Evolutionary conservation across 495 filamentous ascomycete species (phyloP), one percentile per base, ranked within the genome.

Genomic region (Hypoxylon trugodes): DNA sequence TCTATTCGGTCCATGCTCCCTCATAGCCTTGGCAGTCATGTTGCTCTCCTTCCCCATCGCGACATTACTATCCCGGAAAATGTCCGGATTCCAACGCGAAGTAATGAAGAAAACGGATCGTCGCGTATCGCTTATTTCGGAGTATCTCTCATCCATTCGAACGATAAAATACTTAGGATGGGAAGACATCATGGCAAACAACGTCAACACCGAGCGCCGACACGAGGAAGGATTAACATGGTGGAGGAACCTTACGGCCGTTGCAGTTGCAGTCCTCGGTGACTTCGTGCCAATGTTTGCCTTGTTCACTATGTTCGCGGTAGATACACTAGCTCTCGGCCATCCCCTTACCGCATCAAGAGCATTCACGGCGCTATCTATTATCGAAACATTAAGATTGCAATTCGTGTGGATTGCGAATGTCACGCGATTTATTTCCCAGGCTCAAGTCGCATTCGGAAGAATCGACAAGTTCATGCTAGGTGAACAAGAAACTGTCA

Each of bases 401-500:
- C 91, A 91, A 10, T 73, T 94, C 46, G 91, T 94, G 71, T 91
- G 93, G 69, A 79, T 95, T 7, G 89, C 90, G 24, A 91, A 95
- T 65, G 94, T 95, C 89, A 80, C 94, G 59, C 91, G 91, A 40
- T 91, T 91, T 71, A 90, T 95, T 13, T 88, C 92, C 72, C 91
- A 95, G 73, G 88, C 88, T 3, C 91, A 91, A 72, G 91, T 93
- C 16, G 93, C 91, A 0, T 78, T 95, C 16, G 89, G 91, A 65
- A 88, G 91, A 71, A 88, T 95, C n/a, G 91, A 95, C 66, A 86
- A 90, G 55, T 95, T 92, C 70, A 76, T 93, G 45, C 87, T 85
- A 53, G 91, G 93, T 65, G 87, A 90, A 15, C 91, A 93, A 69
- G 93, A 91, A 0, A 88, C 89, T 50, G 92, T 94, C 68, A 93